Percentiles rank a stretch among this genome's conserved stretches.
These are phyloP conservation scores for Graphilbum ipis-grandicollis DNA, from an alignment of 2,329 filamentous ascomycete species.

Conservation along the genomic window DNA sequence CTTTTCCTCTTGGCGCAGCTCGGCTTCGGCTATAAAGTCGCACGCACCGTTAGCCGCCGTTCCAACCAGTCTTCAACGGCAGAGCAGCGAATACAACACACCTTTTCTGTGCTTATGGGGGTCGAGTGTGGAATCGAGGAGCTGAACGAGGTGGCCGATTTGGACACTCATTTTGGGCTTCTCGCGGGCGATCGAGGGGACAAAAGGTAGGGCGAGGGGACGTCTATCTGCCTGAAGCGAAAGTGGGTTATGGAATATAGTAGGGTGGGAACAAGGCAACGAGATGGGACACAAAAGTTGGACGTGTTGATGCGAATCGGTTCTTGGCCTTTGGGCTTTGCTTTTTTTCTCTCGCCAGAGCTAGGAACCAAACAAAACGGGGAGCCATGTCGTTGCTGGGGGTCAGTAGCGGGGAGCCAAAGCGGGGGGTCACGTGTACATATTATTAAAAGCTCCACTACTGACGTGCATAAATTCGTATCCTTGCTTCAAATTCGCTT, in stretches of 20 bases:
- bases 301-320: too few relatives aligned
- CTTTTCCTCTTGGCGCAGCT: slow-evolving; percentile 60
- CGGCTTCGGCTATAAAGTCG: slow-evolving; percentile 56
- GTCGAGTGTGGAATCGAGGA: slow-evolving; percentile 83
- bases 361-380: slow-evolving; percentile 1
- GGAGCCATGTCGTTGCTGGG: slow-evolving; percentile 5
- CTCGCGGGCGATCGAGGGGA: background rate
- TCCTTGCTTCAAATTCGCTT: too few relatives aligned
- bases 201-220: background rate
- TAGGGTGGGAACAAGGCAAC: background rate
- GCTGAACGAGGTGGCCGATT: slow-evolving; percentile 50
- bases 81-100: slow-evolving; percentile 17
- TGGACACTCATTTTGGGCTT: slow-evolving; percentile 34
- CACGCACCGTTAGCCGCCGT: background rate
- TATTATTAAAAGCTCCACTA: too few relatives aligned
- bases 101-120: slow-evolving; percentile 79
- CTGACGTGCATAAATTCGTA: too few relatives aligned
- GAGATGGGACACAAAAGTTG: background rate
- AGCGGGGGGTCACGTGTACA: slow-evolving; percentile 1
- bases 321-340: background rate
- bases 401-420: background rate
- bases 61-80: background rate
- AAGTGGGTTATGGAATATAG: background rate
- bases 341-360: background rate
- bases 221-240: background rate